Evolutionary conservation across 352 stramenopile species (phyloP), one percentile per base, ranked within the genome.

Genomic region (Phytophthora rubi): DNA sequence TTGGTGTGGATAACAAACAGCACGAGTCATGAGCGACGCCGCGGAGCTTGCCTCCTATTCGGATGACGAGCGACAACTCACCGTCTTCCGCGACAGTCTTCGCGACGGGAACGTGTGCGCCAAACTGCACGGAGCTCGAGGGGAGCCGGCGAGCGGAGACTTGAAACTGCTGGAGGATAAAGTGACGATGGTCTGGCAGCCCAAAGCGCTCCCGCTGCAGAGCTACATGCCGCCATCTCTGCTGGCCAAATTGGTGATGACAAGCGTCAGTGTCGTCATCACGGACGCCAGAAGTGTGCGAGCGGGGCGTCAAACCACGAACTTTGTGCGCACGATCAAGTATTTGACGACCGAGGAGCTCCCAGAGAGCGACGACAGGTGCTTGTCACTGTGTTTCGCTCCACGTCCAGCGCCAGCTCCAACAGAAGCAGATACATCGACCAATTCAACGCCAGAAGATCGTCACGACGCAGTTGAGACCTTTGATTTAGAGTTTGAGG

Each of bases 301-400:
- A 13, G 80, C 81, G 6, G 88, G 88, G 12, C 79, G 86, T 0
- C 88, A 96, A 57, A 93, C 82, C 13, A 89, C 82, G 6, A 96
- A 91, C 30, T 87, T 96, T 54, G 79, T 94, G 45, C 81, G 88
- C 47, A 96, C 88, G 3, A 89, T 92, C 65, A 96, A 96, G 70
- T 96, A 92, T 59, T 52, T 96, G 16, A 56, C 67, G 6, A 59
- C 70, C 3, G 69, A 83, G 0, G 69, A 78, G 8, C 67, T 94
- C 10, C 79, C 85, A 0, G 63, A 62, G 5, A 93, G 68, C 54
- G 88, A 95, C 64, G 82, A 91, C n/a, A 78, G 62, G 7, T 92
- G 88, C 48, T 71, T 95, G 7, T 95, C 88, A 35, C 63, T 95
- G 23, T 88, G 79, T 37, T 79, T 72, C 9, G 1, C 28, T 18